Evolutionary conservation across 768 basidiomycete genomes (phyloP), one percentile per base, ranked within the genome.

Genomic region (Phaeotremella fagi): DNA sequence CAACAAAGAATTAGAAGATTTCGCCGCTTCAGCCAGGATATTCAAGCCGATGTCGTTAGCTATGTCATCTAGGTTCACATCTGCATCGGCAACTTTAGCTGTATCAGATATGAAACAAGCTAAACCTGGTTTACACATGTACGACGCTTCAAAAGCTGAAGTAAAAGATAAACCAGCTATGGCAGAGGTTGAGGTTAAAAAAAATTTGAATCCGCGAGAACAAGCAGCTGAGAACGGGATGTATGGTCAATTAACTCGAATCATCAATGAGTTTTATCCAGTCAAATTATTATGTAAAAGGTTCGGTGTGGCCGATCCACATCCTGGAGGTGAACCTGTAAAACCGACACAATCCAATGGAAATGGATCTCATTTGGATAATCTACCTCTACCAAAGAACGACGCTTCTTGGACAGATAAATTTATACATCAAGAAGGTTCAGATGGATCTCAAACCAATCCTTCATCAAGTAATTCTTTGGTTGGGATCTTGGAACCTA

Each of bases 11-110:
- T 76, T 94, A 26, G 78, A 78, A 36, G 90, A 94, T 62, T 97
- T 90, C 59, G 82, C 87, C 1, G 88, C 90, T 69, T 81, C 90
- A 0, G 94, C 94, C 0, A 76, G 80, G 23, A 82, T 98, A 25
- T 98, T 97, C 78, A 90, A 90, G 64, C 95, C 95, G 0, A 82
- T 92, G 60, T 82, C 84, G 0, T 88, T 86, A 2, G 88, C 89
- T 15, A 97, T 98, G 88, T 90, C 90, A 0, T 86, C 84, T 20
- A 81, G 94, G n/a, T 98, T 98, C 74, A 90, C 87, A 4, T 86
- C 82, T 52, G 88, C 88, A 0, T 81, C 81, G 0, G 79, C 84
- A 14, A 75, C 60, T 4, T 45, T 69, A 5, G 68, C 71, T 11
- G 58, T 57, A 1, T 55, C 61, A 1, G 74, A 74, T 57, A 56